Percentiles rank a stretch among this genome's conserved stretches.
These are phyloP conservation scores for Calocybe cyanea DNA, from an alignment of 768 basidiomycete species.

Conservation along the genomic window DNA sequence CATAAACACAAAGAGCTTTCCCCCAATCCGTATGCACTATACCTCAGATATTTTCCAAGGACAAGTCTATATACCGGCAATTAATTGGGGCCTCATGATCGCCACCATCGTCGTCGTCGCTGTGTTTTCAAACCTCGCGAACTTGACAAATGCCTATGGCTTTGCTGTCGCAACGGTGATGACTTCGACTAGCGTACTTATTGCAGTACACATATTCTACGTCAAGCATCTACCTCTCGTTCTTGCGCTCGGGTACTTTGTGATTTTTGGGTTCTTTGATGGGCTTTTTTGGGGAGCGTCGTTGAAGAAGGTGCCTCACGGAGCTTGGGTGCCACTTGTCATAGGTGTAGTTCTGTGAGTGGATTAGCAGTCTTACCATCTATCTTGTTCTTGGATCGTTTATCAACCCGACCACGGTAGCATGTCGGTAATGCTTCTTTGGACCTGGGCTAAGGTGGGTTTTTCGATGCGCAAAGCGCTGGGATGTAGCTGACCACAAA, in stretches of 20 bases:
- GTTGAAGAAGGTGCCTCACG: slow-evolving; percentile 56
- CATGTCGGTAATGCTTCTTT: slow-evolving; percentile 49
- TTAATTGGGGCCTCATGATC: slow-evolving; percentile 59
- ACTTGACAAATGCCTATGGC: slow-evolving; percentile 60
- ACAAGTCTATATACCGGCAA: slow-evolving; percentile 62
- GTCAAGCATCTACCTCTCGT: slow-evolving; percentile 47
- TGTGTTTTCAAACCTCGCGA: slow-evolving; percentile 48
- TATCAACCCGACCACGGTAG: too few relatives aligned
- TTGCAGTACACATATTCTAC: slow-evolving; percentile 54
- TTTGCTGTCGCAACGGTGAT: slow-evolving; percentile 53
- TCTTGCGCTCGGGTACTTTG: slow-evolving; percentile 42
- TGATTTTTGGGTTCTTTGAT: slow-evolving; percentile 62
- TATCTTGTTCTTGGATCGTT: too few relatives aligned
- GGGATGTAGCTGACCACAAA: neutral
- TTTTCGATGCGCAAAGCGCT: neutral
- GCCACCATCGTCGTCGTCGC: slow-evolving; percentile 50
- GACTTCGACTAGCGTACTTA: slow-evolving; percentile 54
- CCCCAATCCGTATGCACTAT: slow-evolving; percentile 53
- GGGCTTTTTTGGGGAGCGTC: slow-evolving; percentile 65
- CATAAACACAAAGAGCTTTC: slow-evolving; percentile 57
- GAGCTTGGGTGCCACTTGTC: slow-evolving; percentile 66
- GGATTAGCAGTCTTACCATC: too few relatives aligned
- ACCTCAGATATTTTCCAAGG: slow-evolving; percentile 61
- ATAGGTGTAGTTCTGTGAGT: slow-evolving; percentile 49
- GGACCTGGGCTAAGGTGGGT: slow-evolving; percentile 60